Percentiles rank a stretch among this genome's conserved stretches.
These are phyloP conservation scores for Fusarium sp. DNA, from an alignment of 2,329 filamentous ascomycete species.

Conservation along the genomic window DNA sequence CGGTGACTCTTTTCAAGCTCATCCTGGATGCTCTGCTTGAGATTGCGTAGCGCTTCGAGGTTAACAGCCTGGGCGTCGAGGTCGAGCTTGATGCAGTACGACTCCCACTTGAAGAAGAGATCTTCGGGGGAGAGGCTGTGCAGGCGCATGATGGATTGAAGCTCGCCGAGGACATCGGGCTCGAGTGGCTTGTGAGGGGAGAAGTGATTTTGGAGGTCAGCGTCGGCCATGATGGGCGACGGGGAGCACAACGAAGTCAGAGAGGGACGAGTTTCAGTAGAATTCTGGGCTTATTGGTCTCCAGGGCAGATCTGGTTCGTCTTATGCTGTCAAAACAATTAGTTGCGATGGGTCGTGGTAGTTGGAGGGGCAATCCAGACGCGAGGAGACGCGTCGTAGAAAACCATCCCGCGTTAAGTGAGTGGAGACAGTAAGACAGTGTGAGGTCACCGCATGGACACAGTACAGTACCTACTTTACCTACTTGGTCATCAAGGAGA, in stretches of 20 bases:
- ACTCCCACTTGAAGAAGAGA: conserved; percentile 99
- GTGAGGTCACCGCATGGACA: conserved; percentile 5
- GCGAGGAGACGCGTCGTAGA: conserved; percentile 41
- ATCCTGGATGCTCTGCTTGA: conserved; percentile 92
- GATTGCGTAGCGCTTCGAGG: conserved; percentile 79
- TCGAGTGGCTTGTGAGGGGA: conserved; percentile 69
- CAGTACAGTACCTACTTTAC: background rate
- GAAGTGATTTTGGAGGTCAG: conserved; percentile 55
- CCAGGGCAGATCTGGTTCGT: conserved; percentile 1
- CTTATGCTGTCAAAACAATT: conserved; percentile 12
- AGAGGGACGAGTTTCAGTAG: background rate
- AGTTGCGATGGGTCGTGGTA: conserved; percentile 23
- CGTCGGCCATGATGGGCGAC: conserved; percentile 55
- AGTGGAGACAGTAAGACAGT: background rate
- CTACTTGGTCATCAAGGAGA: too few relatives aligned
- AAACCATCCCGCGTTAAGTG: conserved; percentile 43
- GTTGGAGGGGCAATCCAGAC: conserved; percentile 39
- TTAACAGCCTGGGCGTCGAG: conserved; percentile 79
- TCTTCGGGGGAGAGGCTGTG: conserved; percentile 88
- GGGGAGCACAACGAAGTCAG: background rate
- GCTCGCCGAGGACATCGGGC: conserved; percentile 83
- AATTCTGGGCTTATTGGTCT: background rate
- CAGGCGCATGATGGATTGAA: conserved; percentile 88
- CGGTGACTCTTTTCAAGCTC: conserved; percentile 83
- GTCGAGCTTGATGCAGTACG: conserved; percentile 96